Conservation (phyloP, 1,284 basidiomycete genomes). For the Vanrija pseudolonga region DNA sequence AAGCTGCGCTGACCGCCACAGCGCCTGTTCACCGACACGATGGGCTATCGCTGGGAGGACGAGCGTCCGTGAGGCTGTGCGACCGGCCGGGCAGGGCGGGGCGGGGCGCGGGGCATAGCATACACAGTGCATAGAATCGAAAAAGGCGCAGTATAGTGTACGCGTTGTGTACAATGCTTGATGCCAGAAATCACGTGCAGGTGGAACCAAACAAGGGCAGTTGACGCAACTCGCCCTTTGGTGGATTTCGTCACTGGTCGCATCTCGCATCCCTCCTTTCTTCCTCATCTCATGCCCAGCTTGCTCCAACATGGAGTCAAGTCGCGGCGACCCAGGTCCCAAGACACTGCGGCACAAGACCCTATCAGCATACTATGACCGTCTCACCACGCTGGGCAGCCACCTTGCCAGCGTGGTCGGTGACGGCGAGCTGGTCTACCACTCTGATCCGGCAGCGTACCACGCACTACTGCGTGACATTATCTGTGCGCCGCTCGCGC, state of each 20-base stretch:
- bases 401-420: conserved; percentile 7
- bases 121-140: too few species aligned
- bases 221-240: not conserved
- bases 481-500: conserved; percentile 19
- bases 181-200: too few species aligned
- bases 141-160: too few species aligned
- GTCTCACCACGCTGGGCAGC: conserved; percentile 19
- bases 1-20: not conserved
- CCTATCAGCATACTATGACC: conserved; percentile 37
- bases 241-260: not conserved
- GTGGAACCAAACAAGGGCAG: not conserved
- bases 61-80: conserved; percentile 6
- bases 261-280: not conserved
- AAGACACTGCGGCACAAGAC: conserved; percentile 33
- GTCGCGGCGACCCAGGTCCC: not conserved
- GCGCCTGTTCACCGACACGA: conserved; percentile 8
- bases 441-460: conserved; percentile 26
- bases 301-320: not conserved
- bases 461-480: conserved; percentile 16
- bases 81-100: too few species aligned
- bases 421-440: conserved; percentile 5
- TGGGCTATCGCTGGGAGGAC: conserved; percentile 12
- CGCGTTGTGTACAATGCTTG: too few species aligned
- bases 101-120: too few species aligned
- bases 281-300: not conserved